phyloP scores from a whole-genome alignment of 441 rosid species.

The Francoa sonchifolia region DNA sequence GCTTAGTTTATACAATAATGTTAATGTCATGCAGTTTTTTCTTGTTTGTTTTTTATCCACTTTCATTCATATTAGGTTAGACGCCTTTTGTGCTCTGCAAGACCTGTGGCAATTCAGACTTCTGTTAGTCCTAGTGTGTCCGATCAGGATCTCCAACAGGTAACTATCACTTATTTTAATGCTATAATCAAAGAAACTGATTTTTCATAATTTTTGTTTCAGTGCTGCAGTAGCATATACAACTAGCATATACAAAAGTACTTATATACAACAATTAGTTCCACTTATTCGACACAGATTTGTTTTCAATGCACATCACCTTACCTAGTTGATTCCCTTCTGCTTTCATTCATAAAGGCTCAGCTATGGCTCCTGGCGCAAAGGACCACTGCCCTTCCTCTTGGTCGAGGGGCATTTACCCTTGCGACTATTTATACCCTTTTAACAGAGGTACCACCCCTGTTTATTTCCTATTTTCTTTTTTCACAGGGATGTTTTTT shows the following conservation, averaged over 20 bases:
- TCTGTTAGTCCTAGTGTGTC: conserved; percentile 68
- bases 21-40: conserved; percentile 12
- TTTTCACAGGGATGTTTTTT: not conserved
- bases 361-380: conserved; percentile 98
- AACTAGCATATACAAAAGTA: no score
- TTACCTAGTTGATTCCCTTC: conserved; percentile 8
- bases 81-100: conserved; percentile 81
- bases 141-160: conserved; percentile 98
- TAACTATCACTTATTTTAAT: conserved; percentile 16
- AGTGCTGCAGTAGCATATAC: no score
- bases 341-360: conserved; percentile 40
- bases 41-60: conserved; percentile 7
- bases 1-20: no score
- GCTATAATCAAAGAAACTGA: no score
- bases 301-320: not conserved
- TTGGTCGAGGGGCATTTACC: conserved; percentile 98
- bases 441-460: conserved; percentile 60
- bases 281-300: no score
- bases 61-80: conserved; percentile 53
- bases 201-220: no score
- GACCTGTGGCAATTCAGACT: conserved; percentile 80
- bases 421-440: conserved; percentile 89
- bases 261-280: no score
- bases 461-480: conserved; percentile 7
- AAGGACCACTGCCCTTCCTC: conserved; percentile 95